Percentiles rank a stretch among this genome's conserved stretches.
Evolutionary conservation across 352 stramenopile genomes (phyloP).

Genomic region (Phytophthora constricta): DNA sequence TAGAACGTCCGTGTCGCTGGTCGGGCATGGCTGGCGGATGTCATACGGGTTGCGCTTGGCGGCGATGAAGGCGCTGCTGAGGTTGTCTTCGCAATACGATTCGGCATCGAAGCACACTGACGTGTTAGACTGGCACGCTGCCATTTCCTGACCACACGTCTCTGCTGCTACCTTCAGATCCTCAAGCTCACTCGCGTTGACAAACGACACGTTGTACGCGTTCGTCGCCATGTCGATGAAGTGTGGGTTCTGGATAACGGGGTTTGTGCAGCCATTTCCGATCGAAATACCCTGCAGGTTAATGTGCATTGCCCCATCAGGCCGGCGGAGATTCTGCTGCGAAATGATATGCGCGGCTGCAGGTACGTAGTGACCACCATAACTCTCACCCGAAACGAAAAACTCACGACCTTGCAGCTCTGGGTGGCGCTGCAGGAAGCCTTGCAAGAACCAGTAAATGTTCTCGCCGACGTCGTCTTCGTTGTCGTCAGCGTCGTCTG

Average conservation of each 20-base stretch:
- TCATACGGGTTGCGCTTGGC: slow-evolving; percentile 71
- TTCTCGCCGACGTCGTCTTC: slow-evolving; percentile 59
- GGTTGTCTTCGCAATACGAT: slow-evolving; percentile 42
- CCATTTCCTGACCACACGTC: slow-evolving; percentile 45
- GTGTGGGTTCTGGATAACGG: slow-evolving; percentile 49
- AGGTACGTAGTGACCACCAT: slow-evolving; percentile 64
- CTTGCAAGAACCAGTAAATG: slow-evolving; percentile 63
- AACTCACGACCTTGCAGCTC: slow-evolving; percentile 50
- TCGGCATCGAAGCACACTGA: slow-evolving; percentile 45
- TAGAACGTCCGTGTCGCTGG: slow-evolving; percentile 25
- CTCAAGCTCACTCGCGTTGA: slow-evolving; percentile 42
- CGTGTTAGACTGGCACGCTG: slow-evolving; percentile 41
- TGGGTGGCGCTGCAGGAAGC: slow-evolving; percentile 52
- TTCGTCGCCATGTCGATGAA: slow-evolving; percentile 73
- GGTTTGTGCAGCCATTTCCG: slow-evolving; percentile 65
- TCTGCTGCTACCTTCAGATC: slow-evolving; percentile 41
- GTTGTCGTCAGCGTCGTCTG: slow-evolving; percentile 40
- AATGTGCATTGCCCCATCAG: slow-evolving; percentile 30
- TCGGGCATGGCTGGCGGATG: slow-evolving; percentile 46
- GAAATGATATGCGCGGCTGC: slow-evolving; percentile 57
- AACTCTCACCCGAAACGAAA: slow-evolving; percentile 68
- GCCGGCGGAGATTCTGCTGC: slow-evolving; percentile 44
- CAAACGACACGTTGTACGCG: slow-evolving; percentile 69
- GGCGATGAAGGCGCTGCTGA: slow-evolving; percentile 25
- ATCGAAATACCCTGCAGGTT: slow-evolving; percentile 68